Evolutionary conservation across 495 filamentous ascomycete genomes (phyloP), one percentile per base, ranked within the genome.

Genomic region (Schizothecium vesticola): DNA sequence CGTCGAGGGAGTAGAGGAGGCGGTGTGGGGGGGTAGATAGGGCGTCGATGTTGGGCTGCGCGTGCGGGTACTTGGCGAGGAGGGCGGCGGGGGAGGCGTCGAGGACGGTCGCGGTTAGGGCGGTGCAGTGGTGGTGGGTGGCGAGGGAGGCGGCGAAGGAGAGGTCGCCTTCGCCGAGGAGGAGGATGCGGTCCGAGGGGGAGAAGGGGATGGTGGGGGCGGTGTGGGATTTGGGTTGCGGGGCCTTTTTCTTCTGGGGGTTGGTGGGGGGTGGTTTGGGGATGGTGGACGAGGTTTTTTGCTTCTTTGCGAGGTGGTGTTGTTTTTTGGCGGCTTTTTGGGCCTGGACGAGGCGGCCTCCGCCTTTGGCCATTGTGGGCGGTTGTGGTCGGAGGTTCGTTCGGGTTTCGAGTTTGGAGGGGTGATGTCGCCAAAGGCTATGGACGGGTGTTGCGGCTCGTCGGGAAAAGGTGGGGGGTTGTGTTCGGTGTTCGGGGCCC

Each of bases 121-220:
- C 80, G 67, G 78, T 82, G 80, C 89, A 94, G 61, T 80, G 83
- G 79, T 96, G 91, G 75, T 91, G 85, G 29, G 83, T 80, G 67
- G 90, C 83, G 16, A 98, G 82, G 0, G 91, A 91, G 67, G 84
- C 86, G 21, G 93, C 87, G 77, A 97, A 97, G 65, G 91, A 94
- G 75, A 99, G 93, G 75, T 99, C 94, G 82, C 91, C 94, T 81
- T 99, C 94, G 61, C 94, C 95, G 71, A 99, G 78, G 2, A 97
- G 84, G 26, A 99, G 86, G 67, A 97, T 91, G 65, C 85, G 81
- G 75, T 95, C 88, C 62, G 80, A 76, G 24, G 85, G 83, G 23
- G 81, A 76, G 80, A 96, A 96, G n/a, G 93, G 94, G 68, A 96
- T 87, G 55, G 83, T 86, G 10, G 89, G 86, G 51, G 82, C 75